Evolutionary conservation across 106 monocot species (phyloP).

Genomic region (Phalaenopsis aphrodite): DNA sequence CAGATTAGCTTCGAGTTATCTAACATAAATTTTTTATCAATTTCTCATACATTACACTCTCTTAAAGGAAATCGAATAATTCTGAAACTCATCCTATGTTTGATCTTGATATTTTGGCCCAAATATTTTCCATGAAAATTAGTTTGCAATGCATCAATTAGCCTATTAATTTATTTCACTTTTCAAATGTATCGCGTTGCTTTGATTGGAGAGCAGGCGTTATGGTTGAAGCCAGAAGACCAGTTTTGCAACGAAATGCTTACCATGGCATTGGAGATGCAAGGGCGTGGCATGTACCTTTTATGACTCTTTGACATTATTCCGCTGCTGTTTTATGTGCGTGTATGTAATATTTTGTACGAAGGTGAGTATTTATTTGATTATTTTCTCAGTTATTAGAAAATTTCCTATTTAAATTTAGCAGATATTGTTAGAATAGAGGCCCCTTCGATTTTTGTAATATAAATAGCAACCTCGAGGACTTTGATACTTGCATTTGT

Average conservation of each 20-base stretch:
- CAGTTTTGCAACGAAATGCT: slow-evolving; percentile 69
- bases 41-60: too few species aligned
- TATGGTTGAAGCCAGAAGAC: slow-evolving; percentile 52
- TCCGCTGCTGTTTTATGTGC: not conserved
- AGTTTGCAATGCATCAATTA: too few species aligned
- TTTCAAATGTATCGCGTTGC: not conserved
- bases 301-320: not conserved
- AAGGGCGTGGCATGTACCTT: not conserved
- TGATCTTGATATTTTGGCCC: not conserved
- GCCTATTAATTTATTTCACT: not conserved
- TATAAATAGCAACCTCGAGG: not conserved
- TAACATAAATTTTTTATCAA: too few species aligned
- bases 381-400: not conserved
- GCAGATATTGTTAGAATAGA: not conserved
- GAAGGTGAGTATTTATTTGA: not conserved
- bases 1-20: too few species aligned
- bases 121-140: too few species aligned
- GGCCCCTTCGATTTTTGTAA: not conserved
- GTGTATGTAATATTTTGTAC: not conserved
- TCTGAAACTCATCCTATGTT: not conserved
- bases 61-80: not conserved
- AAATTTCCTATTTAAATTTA: not conserved
- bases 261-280: slow-evolving; percentile 43
- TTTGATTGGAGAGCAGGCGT: slow-evolving; percentile 9
- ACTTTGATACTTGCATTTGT: not conserved